Evolutionary conservation across 352 stramenopile genomes (phyloP), one percentile per base, ranked within the genome.

Genomic region (Globisporangium carolinianum): DNA sequence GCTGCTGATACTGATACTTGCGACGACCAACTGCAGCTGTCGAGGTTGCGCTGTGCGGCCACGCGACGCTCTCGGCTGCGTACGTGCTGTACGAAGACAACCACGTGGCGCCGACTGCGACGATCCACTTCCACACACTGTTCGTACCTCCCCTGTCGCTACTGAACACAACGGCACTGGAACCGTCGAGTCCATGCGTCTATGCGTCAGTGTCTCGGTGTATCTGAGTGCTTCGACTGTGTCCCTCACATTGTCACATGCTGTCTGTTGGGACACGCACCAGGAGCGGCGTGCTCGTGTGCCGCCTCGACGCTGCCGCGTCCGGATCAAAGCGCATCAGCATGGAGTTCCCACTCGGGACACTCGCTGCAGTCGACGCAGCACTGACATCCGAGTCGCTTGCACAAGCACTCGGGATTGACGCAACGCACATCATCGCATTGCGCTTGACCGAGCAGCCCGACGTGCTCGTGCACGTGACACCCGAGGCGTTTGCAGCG

Each of bases 1-100:
- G 24, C 24, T 24, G 24, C 24, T 24, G 24, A 24, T 24, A 24
- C 24, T 24, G 24, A 24, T 24, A 24, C 24, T 24, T 24, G 24
- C 24, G 24, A 24, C 24, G 24, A 24, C 24, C 24, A 24, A 24
- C 24, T 24, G 24, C 48, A 74, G 76, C 36, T 9, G 53, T 57
- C 6, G 91, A 98, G 68, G 82, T 98, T 37, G 68, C 79, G 55
- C 58, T 98, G 18, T 98, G 92, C 63, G 94, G 93, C 3, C 93
- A 98, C 69, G 93, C 86, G 0, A 98, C 91, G 15, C 73, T 98
- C 18, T 83, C 91, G 0, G 78, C 86, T 15, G 88, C 91, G 3
- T 78, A 81, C 15, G 75, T 87, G 38, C 70, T 98, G 10, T 87
- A 83, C 53, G 72, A 89, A 50, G 69, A 70, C 24, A 66, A 66